These are phyloP conservation scores for Scenedesmus sp. DNA, from an alignment of 163 green algal genomes.

Conservation along the genomic window DNA sequence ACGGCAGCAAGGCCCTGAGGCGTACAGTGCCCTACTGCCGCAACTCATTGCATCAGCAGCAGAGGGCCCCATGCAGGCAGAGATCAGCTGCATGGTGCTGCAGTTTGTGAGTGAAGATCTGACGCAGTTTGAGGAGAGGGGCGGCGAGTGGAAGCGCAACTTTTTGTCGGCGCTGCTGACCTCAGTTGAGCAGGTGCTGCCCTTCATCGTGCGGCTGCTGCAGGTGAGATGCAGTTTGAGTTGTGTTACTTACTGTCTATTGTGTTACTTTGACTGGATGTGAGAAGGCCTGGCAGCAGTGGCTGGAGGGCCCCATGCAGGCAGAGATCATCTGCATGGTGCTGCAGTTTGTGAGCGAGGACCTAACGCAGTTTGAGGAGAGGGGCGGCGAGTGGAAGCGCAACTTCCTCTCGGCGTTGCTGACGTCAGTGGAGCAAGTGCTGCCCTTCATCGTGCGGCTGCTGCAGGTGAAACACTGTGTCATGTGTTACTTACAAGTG, in stretches of 20 bases:
- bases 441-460: conserved; percentile 78
- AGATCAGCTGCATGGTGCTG: conserved; percentile 80
- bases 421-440: conserved; percentile 63
- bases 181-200: conserved; percentile 72
- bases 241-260: too few species aligned
- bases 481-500: too few species aligned
- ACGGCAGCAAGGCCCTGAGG: conserved; percentile 73
- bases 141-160: conserved; percentile 70
- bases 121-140: conserved; percentile 71
- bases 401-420: conserved; percentile 73
- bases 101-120: conserved; percentile 86
- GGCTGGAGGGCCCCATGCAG: conserved; percentile 4
- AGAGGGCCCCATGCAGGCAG: conserved; percentile 67
- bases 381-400: conserved; percentile 69
- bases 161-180: conserved; percentile 75
- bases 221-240: not conserved
- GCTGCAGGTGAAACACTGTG: not conserved
- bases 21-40: conserved; percentile 75
- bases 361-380: conserved; percentile 80
- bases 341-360: conserved; percentile 82
- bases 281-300: too few species aligned
- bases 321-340: conserved; percentile 78
- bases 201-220: conserved; percentile 72
- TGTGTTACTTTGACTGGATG: too few species aligned
- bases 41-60: conserved; percentile 73